Percentiles rank a stretch among this genome's conserved stretches.
phyloP scores from a whole-genome alignment of 2,329 filamentous ascomycete species.

The Fusarium luffae region DNA sequence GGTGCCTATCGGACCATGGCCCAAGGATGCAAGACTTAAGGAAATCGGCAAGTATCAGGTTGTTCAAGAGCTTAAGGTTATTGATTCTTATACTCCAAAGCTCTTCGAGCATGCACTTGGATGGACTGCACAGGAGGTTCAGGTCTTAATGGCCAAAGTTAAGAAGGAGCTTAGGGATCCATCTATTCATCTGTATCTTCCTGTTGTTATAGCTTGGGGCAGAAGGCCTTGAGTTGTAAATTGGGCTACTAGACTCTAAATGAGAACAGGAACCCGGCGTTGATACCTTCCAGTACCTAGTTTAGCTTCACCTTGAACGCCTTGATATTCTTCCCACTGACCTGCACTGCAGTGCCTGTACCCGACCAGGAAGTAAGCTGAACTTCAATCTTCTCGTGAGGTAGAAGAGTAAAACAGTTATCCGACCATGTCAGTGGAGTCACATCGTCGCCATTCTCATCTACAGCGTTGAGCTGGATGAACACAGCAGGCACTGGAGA shows the following conservation, averaged over 20 bases:
- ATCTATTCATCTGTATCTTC: conserved; percentile 30
- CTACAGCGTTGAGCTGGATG: background rate
- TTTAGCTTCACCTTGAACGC: background rate
- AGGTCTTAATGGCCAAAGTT: conserved; percentile 27
- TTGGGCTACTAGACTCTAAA: background rate
- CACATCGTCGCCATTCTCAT: background rate
- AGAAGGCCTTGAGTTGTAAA: conserved; percentile 12
- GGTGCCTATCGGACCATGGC: conserved; percentile 25
- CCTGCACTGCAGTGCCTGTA: background rate
- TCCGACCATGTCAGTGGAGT: background rate
- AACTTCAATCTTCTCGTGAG: background rate
- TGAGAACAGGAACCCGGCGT: fast-evolving
- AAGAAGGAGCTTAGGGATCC: conserved; percentile 32
- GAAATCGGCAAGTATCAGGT: conserved; percentile 24
- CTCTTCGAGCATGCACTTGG: conserved; percentile 28
- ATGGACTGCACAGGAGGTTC: conserved; percentile 24
- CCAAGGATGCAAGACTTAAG: conserved; percentile 20
- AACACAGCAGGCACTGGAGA: background rate
- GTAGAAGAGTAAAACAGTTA: background rate
- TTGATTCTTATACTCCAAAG: conserved; percentile 32
- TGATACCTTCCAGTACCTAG: background rate
- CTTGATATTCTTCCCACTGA: background rate
- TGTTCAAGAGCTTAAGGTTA: conserved; percentile 21
- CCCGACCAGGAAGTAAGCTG: background rate
- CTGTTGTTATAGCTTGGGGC: conserved; percentile 26